Evolutionary conservation across 192 early-diverging fungal species (phyloP).

Genomic region (Mortierella antarctica): DNA sequence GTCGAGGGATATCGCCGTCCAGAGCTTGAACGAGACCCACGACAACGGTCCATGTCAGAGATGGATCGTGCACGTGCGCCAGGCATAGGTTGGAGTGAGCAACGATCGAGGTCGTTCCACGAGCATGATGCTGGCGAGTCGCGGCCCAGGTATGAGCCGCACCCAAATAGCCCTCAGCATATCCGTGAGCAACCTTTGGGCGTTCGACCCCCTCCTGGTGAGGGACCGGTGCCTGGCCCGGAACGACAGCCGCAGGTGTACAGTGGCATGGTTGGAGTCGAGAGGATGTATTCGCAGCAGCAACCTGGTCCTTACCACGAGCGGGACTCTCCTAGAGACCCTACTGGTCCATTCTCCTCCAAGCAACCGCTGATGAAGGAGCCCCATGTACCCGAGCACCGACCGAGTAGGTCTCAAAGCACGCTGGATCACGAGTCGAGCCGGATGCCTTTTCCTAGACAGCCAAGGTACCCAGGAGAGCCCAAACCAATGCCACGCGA

Average conservation of each 20-base stretch:
- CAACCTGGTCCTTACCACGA: constrained; percentile 5
- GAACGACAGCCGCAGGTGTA: constrained; percentile 14
- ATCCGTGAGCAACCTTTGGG: not conserved
- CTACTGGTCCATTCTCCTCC: not conserved
- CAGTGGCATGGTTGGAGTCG: constrained; percentile 28
- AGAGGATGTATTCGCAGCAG: constrained; percentile 10
- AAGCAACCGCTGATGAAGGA: constrained; percentile 12
- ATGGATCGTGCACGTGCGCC: constrained; percentile 22
- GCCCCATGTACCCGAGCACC: constrained; percentile 8
- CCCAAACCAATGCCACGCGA: constrained; percentile 12
- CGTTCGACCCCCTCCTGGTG: not conserved
- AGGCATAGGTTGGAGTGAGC: constrained; percentile 9
- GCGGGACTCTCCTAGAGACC: constrained; percentile 5
- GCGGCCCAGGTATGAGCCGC: constrained; percentile 21
- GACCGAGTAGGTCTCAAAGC: constrained; percentile 20
- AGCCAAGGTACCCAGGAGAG: constrained; percentile 10
- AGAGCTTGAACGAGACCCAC: constrained; percentile 22
- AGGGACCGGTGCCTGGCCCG: not conserved
- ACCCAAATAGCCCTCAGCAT: constrained; percentile 17
- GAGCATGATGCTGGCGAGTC: constrained; percentile 11
- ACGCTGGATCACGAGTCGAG: constrained; percentile 22
- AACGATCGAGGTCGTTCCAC: constrained; percentile 41
- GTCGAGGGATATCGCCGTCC: constrained; percentile 5
- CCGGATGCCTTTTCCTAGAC: constrained; percentile 5
- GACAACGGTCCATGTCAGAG: constrained; percentile 21